Evolutionary conservation across 1,284 basidiomycete species (phyloP).

Genomic region (Cutaneotrichosporon dermatis): DNA sequence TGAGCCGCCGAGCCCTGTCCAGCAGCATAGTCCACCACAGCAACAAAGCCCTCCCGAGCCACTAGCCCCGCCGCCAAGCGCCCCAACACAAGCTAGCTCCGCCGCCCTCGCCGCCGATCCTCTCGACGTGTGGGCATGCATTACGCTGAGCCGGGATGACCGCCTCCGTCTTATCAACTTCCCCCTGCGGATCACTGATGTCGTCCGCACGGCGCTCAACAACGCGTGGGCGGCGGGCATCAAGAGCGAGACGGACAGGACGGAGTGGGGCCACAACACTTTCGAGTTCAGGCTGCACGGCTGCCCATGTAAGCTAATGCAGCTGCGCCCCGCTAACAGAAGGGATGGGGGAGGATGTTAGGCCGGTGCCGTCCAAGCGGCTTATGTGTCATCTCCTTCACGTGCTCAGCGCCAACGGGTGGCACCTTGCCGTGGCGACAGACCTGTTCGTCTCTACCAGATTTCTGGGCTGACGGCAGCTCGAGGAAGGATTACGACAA

Average conservation of each 20-base stretch:
- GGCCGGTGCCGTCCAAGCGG: constrained; percentile 34
- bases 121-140: background rate
- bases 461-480: background rate
- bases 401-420: constrained; percentile 27
- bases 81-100: no score
- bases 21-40: no score
- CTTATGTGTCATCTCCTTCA: constrained; percentile 34
- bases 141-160: constrained; percentile 3
- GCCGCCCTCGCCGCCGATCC: no score
- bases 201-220: background rate
- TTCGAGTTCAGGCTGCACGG: constrained; percentile 40
- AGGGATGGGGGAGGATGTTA: constrained; percentile 35
- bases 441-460: constrained; percentile 19
- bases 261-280: background rate
- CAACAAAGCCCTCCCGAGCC: no score
- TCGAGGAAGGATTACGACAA: constrained; percentile 36
- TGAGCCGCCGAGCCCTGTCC: no score
- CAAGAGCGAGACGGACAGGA: constrained; percentile 15
- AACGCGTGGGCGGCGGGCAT: constrained; percentile 31
- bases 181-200: background rate
- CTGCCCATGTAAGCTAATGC: constrained; percentile 28
- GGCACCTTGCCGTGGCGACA: constrained; percentile 30
- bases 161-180: constrained; percentile 10
- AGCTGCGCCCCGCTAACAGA: background rate
- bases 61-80: no score